A percentile compares a stretch with the other conserved stretches of the same genome.
phyloP scores from a whole-genome alignment of 1,284 basidiomycete genomes.

The Lignosus rhinocerotis region DNA sequence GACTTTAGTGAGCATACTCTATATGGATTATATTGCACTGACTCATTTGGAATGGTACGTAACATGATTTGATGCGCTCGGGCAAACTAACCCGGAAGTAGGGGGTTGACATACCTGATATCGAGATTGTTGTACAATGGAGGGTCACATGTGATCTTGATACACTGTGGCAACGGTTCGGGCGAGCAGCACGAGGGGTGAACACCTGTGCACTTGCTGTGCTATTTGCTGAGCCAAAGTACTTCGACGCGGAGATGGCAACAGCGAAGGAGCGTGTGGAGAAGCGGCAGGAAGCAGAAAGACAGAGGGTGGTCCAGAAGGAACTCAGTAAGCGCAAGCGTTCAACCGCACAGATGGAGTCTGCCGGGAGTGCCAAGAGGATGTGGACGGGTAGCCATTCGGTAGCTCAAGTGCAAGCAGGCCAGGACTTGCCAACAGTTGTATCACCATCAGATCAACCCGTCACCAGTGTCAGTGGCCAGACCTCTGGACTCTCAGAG shows the following conservation, averaged over 20 bases:
- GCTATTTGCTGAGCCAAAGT: conserved; percentile 17
- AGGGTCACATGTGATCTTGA: conserved; percentile 10
- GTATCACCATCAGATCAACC: too few species aligned
- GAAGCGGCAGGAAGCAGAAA: conserved; percentile 1
- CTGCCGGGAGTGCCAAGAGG: background rate
- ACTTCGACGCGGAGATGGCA: conserved; percentile 17
- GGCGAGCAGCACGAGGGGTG: conserved; percentile 18
- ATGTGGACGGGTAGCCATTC: background rate
- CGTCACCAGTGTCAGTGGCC: too few species aligned
- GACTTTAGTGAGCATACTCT: conserved; percentile 15
- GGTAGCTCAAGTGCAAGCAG: background rate
- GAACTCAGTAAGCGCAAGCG: conserved; percentile 1
- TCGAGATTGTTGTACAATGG: conserved; percentile 38
- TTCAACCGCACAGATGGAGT: background rate
- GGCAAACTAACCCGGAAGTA: conserved; percentile 7
- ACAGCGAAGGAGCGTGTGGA: background rate
- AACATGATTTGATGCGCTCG: background rate
- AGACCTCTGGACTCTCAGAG: too few species aligned
- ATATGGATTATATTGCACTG: conserved; percentile 27
- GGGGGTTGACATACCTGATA: conserved; percentile 37
- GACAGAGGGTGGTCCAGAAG: background rate
- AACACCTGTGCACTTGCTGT: conserved; percentile 12
- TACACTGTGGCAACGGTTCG: conserved; percentile 25
- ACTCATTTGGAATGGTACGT: conserved; percentile 37
- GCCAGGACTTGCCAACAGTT: too few species aligned